Base-by-base conservation (phyloP, 768 basidiomycete genomes). In the Pleurotus citrinopileatus region DNA sequence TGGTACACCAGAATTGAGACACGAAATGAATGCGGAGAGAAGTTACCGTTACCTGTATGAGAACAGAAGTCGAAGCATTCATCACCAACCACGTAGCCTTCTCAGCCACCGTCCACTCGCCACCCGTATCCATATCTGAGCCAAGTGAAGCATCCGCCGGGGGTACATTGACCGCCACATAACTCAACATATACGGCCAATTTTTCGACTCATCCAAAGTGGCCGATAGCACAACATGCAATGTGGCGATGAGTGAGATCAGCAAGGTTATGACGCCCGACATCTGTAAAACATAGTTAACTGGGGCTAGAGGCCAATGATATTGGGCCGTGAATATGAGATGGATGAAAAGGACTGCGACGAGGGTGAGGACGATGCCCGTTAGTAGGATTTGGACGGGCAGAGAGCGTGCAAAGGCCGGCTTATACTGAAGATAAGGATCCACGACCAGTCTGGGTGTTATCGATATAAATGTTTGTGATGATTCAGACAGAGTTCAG, bases 161-260 rank as follows among this genome's bases (percentile, higher is more conserved):
- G 3, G 91, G 91, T 0, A 94, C 83, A 56, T 83, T 77, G 32
- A 95, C 82, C 5, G 91, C 85, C 52, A 98, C 78, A 63, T 97
- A 99, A 61, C 87, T 88, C 36, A 98, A 83, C 91, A 97, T 96
- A 68, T 94, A 99, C 0, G 97, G 95, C 94, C 94, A 97, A 37
- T 74, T 72, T 58, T 81, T 75, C 60, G 89, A 91, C 63, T 89
- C 83, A 2, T 72, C 61, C 2, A 80, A 67, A 1, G 86, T 73
- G 0, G 80, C 72, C 1, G 78, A 72, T 4, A 96, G 75, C 17
- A 96, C 78, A 59, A 94, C 80, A 63, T 84, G 81, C 43, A 95
- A 74, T 1, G 89, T 91, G 7, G 91, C 89, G 43, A 86, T 78
- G 52, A 89, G 78, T 13, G 87, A 88, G 29, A 88, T 79, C 54